Percentiles rank a stretch among this genome's conserved stretches.
phyloP scores from a whole-genome alignment of 768 basidiomycete species.

The Mycena amicta region DNA sequence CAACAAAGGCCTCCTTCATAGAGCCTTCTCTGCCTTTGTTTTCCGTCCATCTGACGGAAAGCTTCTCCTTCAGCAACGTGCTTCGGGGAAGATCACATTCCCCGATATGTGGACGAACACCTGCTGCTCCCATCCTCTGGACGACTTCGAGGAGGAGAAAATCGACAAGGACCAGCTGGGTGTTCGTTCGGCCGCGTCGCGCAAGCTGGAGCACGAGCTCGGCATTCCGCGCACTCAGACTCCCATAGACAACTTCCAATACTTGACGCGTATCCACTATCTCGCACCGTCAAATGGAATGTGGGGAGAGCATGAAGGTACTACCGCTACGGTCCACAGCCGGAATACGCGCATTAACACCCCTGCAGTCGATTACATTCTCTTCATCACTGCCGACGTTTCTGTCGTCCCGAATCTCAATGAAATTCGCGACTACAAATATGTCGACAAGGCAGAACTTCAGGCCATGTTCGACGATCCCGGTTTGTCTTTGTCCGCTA shows the following conservation, averaged over 20 bases:
- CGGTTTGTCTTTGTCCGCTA: constrained; percentile 45
- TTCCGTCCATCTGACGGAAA: constrained; percentile 94
- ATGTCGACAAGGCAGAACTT: constrained; percentile 89
- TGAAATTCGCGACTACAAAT: constrained; percentile 89
- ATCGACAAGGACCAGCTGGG: constrained; percentile 76
- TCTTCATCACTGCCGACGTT: constrained; percentile 91
- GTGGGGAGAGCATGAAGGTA: constrained; percentile 99
- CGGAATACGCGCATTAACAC: constrained; percentile 2
- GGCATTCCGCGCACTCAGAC: constrained; percentile 84
- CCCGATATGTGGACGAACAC: constrained; percentile 99
- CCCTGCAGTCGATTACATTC: constrained; percentile 88
- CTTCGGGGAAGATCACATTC: constrained; percentile 99
- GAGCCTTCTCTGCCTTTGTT: constrained; percentile 97
- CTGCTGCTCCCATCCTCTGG: constrained; percentile 95
- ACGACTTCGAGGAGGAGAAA: constrained; percentile 88
- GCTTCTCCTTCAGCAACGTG: constrained; percentile 91
- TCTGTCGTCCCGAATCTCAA: constrained; percentile 80
- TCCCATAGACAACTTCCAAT: constrained; percentile 85
- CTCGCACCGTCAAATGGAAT: constrained; percentile 88
- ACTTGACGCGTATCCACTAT: constrained; percentile 96
- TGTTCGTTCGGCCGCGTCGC: constrained; percentile 86
- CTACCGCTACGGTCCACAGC: not conserved
- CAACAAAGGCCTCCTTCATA: constrained; percentile 89
- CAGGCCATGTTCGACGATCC: constrained; percentile 86
- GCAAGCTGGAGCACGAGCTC: constrained; percentile 96